A percentile compares a stretch with the other conserved stretches of the same genome.
Conservation (phyloP, 2,329 filamentous ascomycete species). For the Clarireedia homoeocarpa region DNA sequence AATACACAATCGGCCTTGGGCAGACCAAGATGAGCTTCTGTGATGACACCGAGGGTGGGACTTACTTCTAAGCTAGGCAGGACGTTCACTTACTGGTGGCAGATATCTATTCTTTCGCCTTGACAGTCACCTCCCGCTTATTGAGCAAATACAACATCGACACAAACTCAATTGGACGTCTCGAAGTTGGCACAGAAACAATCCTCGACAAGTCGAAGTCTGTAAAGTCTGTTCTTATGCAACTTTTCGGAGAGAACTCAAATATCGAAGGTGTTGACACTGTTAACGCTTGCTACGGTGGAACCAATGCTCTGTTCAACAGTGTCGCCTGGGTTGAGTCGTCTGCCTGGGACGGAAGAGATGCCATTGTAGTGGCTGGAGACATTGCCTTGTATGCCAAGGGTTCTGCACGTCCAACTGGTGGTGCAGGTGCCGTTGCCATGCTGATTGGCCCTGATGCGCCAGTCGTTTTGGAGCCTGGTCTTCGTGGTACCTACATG, state of each 20-base stretch:
- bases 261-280: constrained; percentile 80
- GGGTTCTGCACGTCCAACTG: constrained; percentile 72
- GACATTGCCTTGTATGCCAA: constrained; percentile 84
- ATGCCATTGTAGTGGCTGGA: constrained; percentile 71
- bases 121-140: constrained; percentile 71
- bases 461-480: constrained; percentile 68
- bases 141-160: constrained; percentile 80
- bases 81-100: constrained; percentile 8
- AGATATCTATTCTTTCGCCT: constrained; percentile 79
- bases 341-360: constrained; percentile 76
- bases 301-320: constrained; percentile 80
- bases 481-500: constrained; percentile 74
- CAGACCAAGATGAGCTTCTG: constrained; percentile 92
- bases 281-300: constrained; percentile 79
- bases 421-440: constrained; percentile 71
- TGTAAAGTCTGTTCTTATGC: constrained; percentile 83
- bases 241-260: constrained; percentile 76
- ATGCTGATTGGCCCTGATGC: constrained; percentile 73
- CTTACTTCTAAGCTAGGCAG: not conserved
- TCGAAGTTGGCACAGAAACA: constrained; percentile 82
- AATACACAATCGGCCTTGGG: constrained; percentile 86
- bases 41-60: constrained; percentile 73
- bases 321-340: constrained; percentile 80
- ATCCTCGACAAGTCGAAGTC: constrained; percentile 86
- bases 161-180: constrained; percentile 65